Evolutionary conservation across 208 protist species (phyloP).

Genomic region (Leishmania tarentolae): DNA sequence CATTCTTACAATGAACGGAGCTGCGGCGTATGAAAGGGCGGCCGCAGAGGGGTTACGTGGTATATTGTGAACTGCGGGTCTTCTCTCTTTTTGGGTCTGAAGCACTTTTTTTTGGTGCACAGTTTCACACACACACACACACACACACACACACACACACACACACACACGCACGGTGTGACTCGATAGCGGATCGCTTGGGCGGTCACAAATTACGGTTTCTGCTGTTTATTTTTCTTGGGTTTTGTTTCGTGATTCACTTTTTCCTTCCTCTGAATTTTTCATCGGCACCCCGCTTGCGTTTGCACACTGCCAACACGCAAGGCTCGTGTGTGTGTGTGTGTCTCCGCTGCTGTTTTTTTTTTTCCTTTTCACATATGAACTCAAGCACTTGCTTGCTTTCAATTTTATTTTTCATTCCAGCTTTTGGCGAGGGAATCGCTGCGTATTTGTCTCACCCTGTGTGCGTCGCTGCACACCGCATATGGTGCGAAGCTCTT

Average conservation of each 20-base stretch:
- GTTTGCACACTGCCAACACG: not conserved
- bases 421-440: too few relatives aligned
- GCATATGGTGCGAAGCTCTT: not conserved
- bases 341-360: not conserved
- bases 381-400: not conserved
- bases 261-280: not conserved
- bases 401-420: not conserved
- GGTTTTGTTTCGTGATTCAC: not conserved
- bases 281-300: not conserved
- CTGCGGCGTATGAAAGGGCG: not conserved
- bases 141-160: too few relatives aligned
- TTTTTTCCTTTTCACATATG: not conserved
- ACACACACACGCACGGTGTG: not conserved
- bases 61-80: not conserved
- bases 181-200: not conserved
- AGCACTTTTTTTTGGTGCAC: not conserved
- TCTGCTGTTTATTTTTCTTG: not conserved
- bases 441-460: not conserved
- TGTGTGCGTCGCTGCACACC: not conserved
- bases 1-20: not conserved
- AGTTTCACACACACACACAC: not conserved
- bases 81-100: not conserved
- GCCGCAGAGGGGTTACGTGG: not conserved
- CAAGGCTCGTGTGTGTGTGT: not conserved
- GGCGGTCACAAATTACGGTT: not conserved